Conservation (phyloP, 2,329 filamentous ascomycete species). For the Sporothrix brunneoviolacea region DNA sequence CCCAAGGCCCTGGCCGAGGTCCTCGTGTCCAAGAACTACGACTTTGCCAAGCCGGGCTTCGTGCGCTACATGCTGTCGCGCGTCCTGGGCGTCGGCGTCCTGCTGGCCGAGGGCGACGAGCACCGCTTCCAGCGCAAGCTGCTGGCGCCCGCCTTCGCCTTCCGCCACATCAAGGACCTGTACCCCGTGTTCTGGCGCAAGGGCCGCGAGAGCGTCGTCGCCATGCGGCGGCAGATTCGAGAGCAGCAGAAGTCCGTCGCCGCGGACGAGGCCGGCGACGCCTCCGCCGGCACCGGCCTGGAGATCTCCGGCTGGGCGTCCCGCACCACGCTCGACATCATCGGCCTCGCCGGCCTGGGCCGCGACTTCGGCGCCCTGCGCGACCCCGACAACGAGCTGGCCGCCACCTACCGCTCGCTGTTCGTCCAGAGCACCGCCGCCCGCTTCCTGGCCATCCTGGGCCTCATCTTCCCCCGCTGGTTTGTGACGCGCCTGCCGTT, state of each 20-base stretch:
- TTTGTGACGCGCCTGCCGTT: conserved; percentile 60
- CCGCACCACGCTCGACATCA: conserved; percentile 66
- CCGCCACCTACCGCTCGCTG: conserved; percentile 47
- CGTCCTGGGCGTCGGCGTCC: conserved; percentile 62
- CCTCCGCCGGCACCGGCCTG: conserved; percentile 38
- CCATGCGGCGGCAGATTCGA: conserved; percentile 42
- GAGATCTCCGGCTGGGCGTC: conserved; percentile 59
- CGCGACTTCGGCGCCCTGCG: conserved; percentile 62
- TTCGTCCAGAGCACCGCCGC: conserved; percentile 48
- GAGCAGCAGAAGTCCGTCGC: background rate
- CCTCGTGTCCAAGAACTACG: conserved; percentile 61
- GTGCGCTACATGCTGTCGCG: conserved; percentile 51
- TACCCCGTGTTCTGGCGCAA: conserved; percentile 83
- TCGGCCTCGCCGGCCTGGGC: conserved; percentile 65
- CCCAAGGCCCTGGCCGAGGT: conserved; percentile 65
- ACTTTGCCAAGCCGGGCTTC: conserved; percentile 57
- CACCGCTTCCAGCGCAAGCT: conserved; percentile 77
- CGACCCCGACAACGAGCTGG: conserved; percentile 54
- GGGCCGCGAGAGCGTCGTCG: conserved; percentile 57
- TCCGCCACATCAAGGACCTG: conserved; percentile 75
- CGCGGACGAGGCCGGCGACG: conserved; percentile 21
- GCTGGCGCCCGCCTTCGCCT: conserved; percentile 77
- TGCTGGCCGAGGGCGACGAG: conserved; percentile 85
- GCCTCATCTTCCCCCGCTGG: conserved; percentile 56
- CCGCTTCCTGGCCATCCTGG: conserved; percentile 50